Evolutionary conservation across 106 monocot genomes (phyloP).

Genomic region (Acorus calamus): DNA sequence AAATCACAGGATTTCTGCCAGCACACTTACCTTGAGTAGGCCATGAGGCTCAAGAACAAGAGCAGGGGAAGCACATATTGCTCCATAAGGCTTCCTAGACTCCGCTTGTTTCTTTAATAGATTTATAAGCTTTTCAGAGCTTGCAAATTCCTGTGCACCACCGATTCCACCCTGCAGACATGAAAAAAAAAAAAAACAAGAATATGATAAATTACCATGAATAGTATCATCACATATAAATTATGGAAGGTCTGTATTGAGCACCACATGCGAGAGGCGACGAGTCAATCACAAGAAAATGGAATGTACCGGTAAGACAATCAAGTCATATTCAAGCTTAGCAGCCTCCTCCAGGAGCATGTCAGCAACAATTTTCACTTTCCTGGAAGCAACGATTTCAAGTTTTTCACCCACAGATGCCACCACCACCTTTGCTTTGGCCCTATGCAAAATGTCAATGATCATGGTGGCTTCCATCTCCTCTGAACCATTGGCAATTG

Average conservation of each 20-base stretch:
- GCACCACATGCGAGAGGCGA: too few relatives aligned
- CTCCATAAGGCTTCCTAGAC: slow-evolving; percentile 49
- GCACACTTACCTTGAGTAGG: slow-evolving; percentile 51
- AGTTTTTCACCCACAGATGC: slow-evolving; percentile 67
- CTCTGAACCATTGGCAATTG: slow-evolving; percentile 85
- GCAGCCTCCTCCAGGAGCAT: slow-evolving; percentile 57
- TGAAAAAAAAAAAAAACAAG: background rate
- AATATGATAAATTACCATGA: too few relatives aligned
- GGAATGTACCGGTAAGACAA: slow-evolving; percentile 67
- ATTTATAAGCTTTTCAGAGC: slow-evolving; percentile 52
- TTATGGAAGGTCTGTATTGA: too few relatives aligned
- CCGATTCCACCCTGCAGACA: slow-evolving; percentile 49
- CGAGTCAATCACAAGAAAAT: background rate
- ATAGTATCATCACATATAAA: too few relatives aligned
- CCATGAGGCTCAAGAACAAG: slow-evolving; percentile 77
- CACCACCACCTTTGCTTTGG: slow-evolving; percentile 60
- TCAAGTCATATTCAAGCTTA: slow-evolving; percentile 58
- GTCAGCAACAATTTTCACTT: slow-evolving; percentile 76
- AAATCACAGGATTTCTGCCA: too few relatives aligned
- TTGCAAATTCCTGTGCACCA: slow-evolving; percentile 58
- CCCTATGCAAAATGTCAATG: slow-evolving; percentile 69
- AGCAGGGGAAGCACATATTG: slow-evolving; percentile 83
- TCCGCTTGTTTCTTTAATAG: slow-evolving; percentile 63
- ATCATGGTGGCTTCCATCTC: slow-evolving; percentile 89
- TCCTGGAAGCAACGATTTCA: slow-evolving; percentile 82